phyloP scores from a whole-genome alignment of 2,329 filamentous ascomycete genomes.

The Cercospora sp. region DNA sequence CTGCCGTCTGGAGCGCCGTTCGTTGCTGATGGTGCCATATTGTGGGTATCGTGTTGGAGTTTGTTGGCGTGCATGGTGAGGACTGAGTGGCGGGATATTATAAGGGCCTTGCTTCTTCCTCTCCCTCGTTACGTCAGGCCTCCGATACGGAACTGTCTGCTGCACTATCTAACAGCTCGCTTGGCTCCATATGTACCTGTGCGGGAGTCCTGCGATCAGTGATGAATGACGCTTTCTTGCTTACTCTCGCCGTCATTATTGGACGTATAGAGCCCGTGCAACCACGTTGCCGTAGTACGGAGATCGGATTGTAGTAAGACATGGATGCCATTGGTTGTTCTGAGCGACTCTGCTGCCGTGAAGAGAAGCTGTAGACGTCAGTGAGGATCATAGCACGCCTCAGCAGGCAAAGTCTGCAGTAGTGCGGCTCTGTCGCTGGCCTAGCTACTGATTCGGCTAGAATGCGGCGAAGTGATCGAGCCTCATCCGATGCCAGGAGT shows the following conservation, averaged over 20 bases:
- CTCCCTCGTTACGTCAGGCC: slow-evolving; percentile 7
- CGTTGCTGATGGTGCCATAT: slow-evolving; percentile 29
- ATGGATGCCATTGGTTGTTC: neutral
- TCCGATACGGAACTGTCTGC: neutral
- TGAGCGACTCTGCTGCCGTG: neutral
- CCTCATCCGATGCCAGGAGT: slow-evolving; percentile 6
- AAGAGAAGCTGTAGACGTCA: slow-evolving; percentile 9
- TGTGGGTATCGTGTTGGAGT: slow-evolving; percentile 12
- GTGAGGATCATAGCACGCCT: slow-evolving; percentile 5
- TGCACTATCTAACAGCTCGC: slow-evolving; percentile 3
- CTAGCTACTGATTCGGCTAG: slow-evolving; percentile 1
- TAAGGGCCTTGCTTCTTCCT: slow-evolving; percentile 1
- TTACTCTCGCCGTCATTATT: slow-evolving; percentile 20
- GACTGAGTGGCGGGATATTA: slow-evolving; percentile 2
- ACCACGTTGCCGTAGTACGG: neutral
- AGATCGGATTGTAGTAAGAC: neutral
- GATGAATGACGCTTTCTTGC: slow-evolving; percentile 19
- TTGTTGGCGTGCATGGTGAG: slow-evolving; percentile 15
- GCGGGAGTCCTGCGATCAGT: neutral
- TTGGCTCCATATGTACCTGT: slow-evolving; percentile 11
- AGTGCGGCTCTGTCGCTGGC: slow-evolving; percentile 9
- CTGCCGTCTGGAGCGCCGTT: slow-evolving; percentile 20
- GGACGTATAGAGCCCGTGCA: neutral
- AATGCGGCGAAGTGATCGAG: neutral
- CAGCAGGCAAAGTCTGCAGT: slow-evolving; percentile 1